A percentile compares a stretch with the other conserved stretches of the same genome.
These are phyloP conservation scores for Aspergillus chevalieri DNA, from an alignment of 2,329 filamentous ascomycete species.

Conservation along the genomic window DNA sequence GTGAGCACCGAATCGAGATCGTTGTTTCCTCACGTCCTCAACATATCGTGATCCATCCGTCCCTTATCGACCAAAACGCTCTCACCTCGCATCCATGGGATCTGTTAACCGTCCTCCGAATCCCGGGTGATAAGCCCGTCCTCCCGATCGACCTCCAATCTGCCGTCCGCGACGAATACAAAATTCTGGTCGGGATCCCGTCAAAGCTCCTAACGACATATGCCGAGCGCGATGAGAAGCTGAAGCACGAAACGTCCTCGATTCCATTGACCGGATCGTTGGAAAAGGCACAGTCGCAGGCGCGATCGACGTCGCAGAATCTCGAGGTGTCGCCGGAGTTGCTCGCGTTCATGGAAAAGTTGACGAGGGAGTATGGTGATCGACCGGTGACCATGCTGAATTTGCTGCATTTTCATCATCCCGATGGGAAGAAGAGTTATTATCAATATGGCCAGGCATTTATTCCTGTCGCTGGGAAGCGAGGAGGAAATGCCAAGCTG, in stretches of 20 bases:
- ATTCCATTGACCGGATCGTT: constrained; percentile 23
- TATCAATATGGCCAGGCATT: constrained; percentile 49
- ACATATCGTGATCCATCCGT: constrained; percentile 31
- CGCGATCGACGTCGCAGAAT: constrained; percentile 39
- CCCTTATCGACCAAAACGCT: constrained; percentile 21
- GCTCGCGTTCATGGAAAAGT: constrained; percentile 42
- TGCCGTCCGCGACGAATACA: constrained; percentile 25
- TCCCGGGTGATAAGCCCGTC: constrained; percentile 3
- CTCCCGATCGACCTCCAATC: constrained; percentile 16
- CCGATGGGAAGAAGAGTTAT: constrained; percentile 49
- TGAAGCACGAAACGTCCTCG: constrained; percentile 13
- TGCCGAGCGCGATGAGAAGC: constrained; percentile 15
- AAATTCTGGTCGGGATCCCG: constrained; percentile 28
- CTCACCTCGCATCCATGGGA: constrained; percentile 30
- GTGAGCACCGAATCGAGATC: constrained; percentile 18
- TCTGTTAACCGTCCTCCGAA: constrained; percentile 28
- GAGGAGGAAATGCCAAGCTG: constrained; percentile 56
- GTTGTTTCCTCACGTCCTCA: constrained; percentile 32
- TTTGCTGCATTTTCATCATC: constrained; percentile 50
- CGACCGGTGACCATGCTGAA: constrained; percentile 58
- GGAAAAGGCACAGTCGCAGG: constrained; percentile 11
- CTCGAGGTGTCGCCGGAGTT: constrained; percentile 52
- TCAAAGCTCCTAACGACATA: constrained; percentile 29
- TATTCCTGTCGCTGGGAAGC: constrained; percentile 42
- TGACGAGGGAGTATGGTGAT: constrained; percentile 26